Evolutionary conservation across 2,329 filamentous ascomycete species (phyloP).

Genomic region (Rhynchosporium agropyri): DNA sequence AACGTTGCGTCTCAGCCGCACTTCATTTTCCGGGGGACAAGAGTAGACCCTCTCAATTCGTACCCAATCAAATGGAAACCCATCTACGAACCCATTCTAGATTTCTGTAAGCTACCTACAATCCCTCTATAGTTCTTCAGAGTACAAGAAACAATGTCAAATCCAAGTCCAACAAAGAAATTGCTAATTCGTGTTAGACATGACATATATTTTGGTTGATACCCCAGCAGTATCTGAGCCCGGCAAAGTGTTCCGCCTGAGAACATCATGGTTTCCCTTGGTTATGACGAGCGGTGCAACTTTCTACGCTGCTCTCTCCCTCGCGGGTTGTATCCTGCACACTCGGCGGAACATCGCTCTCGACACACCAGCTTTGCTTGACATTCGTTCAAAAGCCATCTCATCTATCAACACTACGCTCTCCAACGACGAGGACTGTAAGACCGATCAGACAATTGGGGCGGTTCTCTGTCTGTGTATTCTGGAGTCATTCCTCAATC

Average conservation of each 20-base stretch:
- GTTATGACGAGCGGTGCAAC: conserved; percentile 17
- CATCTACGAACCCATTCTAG: conserved; percentile 22
- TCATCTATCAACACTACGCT: conserved; percentile 20
- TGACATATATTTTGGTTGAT: conserved; percentile 24
- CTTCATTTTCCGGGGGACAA: conserved; percentile 14
- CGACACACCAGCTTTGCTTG: conserved; percentile 12
- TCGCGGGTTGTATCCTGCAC: conserved; percentile 16
- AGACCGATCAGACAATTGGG: conserved; percentile 18
- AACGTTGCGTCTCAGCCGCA: conserved; percentile 1
- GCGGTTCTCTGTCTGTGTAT: conserved; percentile 22
- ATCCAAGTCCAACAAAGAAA: neutral
- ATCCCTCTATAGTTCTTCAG: neutral
- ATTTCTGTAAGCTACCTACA: conserved; percentile 20
- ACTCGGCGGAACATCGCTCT: conserved; percentile 5
- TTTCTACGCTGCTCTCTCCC: conserved; percentile 22
- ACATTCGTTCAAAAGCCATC: conserved; percentile 17
- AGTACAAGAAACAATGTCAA: neutral
- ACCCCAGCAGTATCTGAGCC: conserved; percentile 15
- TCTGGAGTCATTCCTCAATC: conserved; percentile 21
- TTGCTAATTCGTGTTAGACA: conserved; percentile 11
- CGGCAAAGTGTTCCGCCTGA: conserved; percentile 16
- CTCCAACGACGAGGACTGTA: neutral
- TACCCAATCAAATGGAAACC: conserved; percentile 24
- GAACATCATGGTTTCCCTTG: conserved; percentile 25
- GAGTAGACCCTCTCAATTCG: conserved; percentile 21